Base-by-base conservation (phyloP, 2,329 filamentous ascomycete genomes). In the Diaporthe destruens region DNA sequence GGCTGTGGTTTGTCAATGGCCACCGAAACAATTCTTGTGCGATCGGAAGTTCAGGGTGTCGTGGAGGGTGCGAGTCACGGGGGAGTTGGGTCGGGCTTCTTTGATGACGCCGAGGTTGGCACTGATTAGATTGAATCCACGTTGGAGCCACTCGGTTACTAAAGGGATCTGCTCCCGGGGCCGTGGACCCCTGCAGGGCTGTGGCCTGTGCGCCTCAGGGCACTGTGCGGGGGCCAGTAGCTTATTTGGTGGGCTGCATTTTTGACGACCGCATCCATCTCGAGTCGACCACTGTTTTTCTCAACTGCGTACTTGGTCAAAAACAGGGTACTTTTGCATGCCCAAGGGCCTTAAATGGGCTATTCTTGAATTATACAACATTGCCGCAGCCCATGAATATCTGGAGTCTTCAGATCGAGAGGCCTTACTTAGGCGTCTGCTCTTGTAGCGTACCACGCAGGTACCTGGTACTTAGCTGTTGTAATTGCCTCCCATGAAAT, bases 1-100 rank as follows among this genome's bases (percentile, higher is more conserved):
- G 66, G 71, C 83, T 79, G 55, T 44, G 71, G 66, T 23, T 73
- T 57, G 61, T 72, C 76, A 29, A 32, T 23, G 20, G 2, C 61
- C 36, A 34, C 9, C n/a, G 44, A 2, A 23, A 20, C 9, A 6
- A 14, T 53, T 2, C n/a, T 29, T 16, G n/a, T 20, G 44, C 29
- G 14, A 2, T 36, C 25, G 61, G 12, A 20, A 11, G 25, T 6
- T 14, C 16, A 14, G 29, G 39, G 8, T 8, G 39, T 12, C 12
- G 44, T 39, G n/a, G 57, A 25, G 18, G 8, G 20, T n/a, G 39
- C 16, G 61, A 25, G 44, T 9, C 16, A 5, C 6, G 7, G 61
- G 61, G 29, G 18, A 14, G 42, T 23, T 65, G 23, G 23, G 34
- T n/a, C 12, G 29, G 14, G 44, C 61, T 53, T 39, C 32, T 34